Evolutionary conservation across 805 yeast species (phyloP).

Genomic region (Yamadazyma nakazawae): DNA sequence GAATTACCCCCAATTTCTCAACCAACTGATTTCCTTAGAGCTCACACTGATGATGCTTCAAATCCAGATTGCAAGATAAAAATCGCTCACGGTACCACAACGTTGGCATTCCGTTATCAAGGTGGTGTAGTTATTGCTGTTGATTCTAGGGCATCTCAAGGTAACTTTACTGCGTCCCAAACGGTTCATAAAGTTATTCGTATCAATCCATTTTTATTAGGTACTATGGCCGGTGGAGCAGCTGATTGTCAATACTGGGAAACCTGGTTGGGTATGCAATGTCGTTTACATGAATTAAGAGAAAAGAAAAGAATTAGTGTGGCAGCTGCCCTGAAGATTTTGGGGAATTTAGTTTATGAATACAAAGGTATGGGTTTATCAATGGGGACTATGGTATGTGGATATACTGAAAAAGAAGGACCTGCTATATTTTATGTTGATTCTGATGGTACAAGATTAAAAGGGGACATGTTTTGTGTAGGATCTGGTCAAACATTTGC

Average conservation of each 20-base stretch:
- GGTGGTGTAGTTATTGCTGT: slow-evolving; percentile 96
- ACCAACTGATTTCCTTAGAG: slow-evolving; percentile 90
- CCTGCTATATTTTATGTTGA: slow-evolving; percentile 96
- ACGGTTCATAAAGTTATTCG: slow-evolving; percentile 96
- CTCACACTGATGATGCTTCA: slow-evolving; percentile 94
- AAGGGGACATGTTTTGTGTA: slow-evolving; percentile 94
- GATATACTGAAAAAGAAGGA: slow-evolving; percentile 91
- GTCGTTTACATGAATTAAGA: slow-evolving; percentile 90
- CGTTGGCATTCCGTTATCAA: slow-evolving; percentile 91
- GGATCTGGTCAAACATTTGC: slow-evolving; percentile 99
- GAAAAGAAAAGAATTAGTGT: slow-evolving; percentile 94
- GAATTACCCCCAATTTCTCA: slow-evolving; percentile 79
- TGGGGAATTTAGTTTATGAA: slow-evolving; percentile 83
- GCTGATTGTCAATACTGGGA: slow-evolving; percentile 99
- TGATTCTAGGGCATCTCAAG: slow-evolving; percentile 97
- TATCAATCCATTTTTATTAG: slow-evolving; percentile 90
- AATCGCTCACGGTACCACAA: slow-evolving; percentile 98
- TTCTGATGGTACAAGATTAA: slow-evolving; percentile 92
- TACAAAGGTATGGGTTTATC: slow-evolving; percentile 98
- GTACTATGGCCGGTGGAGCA: slow-evolving; percentile 99
- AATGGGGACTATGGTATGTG: slow-evolving; percentile 99
- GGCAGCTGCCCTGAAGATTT: slow-evolving; percentile 93
- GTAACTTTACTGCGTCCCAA: slow-evolving; percentile 96
- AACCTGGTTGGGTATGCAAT: slow-evolving; percentile 96
- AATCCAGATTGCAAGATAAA: slow-evolving; percentile 95